Conservation (phyloP, 2,329 filamentous ascomycete species). For the Gnomoniopsis smithogilvyi region DNA sequence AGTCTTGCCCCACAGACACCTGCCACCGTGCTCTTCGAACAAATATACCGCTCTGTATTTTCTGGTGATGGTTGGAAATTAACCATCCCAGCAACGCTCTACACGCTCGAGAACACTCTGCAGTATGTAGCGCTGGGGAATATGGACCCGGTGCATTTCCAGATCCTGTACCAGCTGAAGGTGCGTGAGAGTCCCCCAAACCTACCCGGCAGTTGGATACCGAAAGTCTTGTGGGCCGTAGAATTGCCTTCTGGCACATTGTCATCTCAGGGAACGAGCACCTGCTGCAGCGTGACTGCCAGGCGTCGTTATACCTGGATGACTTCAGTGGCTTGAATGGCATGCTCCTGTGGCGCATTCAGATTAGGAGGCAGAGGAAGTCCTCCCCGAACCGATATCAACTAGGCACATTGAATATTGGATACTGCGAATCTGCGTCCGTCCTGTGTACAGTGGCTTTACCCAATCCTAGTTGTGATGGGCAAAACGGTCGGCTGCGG, state of each 20-base stretch:
- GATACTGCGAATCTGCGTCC: too few species aligned
- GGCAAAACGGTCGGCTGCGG: too few species aligned
- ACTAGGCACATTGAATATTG: too few species aligned
- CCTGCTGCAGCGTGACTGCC: too few species aligned
- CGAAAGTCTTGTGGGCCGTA: background rate
- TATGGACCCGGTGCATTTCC: slow-evolving; percentile 87
- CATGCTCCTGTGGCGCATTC: too few species aligned
- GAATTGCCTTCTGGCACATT: background rate
- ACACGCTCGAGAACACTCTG: slow-evolving; percentile 89
- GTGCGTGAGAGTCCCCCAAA: slow-evolving; percentile 33
- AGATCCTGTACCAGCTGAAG: slow-evolving; percentile 91
- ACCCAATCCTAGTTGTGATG: too few species aligned
- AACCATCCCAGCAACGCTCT: slow-evolving; percentile 81
- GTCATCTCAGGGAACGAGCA: background rate
- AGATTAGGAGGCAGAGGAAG: too few species aligned
- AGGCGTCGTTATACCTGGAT: too few species aligned
- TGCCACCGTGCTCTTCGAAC: slow-evolving; percentile 74
- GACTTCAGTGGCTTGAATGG: too few species aligned
- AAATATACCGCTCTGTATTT: slow-evolving; percentile 79
- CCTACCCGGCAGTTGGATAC: background rate
- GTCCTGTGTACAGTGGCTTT: too few species aligned
- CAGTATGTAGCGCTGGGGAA: slow-evolving; percentile 92
- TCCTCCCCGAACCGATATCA: too few species aligned
- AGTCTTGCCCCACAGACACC: slow-evolving; percentile 75
- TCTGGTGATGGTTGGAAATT: slow-evolving; percentile 93